Base-by-base conservation (phyloP, 1,284 basidiomycete species). In the Kwoniella shivajii region DNA sequence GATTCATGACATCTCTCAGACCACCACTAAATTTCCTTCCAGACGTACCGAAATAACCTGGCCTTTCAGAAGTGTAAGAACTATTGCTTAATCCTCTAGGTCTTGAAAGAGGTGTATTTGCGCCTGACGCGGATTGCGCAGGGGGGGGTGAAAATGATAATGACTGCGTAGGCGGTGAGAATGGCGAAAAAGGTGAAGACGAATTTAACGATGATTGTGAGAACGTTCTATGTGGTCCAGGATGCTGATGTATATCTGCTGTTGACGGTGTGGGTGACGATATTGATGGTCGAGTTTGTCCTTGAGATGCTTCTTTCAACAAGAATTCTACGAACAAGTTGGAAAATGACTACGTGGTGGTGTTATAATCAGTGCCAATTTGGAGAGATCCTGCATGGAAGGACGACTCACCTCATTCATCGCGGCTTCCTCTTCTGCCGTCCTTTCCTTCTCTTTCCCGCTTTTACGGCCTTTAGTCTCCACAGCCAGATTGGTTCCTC, bases 291-390 rank as follows among this genome's bases (percentile, higher is more conserved):
- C 53, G 49, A 31, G 53, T 39, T 56, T 75, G 72, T 9, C 76
- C 76, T 58, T 78, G 77, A 3, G 84, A 84, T 0, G 91, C 87
- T 80, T 95, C 91, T 38, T 92, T 93, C 63, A 96, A 85, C 2
- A 97, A 83, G 72, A 94, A 97, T 77, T 97, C 93, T 49, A 97
- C 92, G 86, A 92, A 97, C 13, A 95, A 83, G 52, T 91, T 88
- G 41, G 90, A 92, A 80, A 96, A 96, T 0, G 90, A 92, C 90
- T 95, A 37, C 34, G 3, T 14, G 3, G 3, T 42, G 14, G 46
- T 18, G 31, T 29, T 26, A 29, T 7, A 36, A n/a, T n/a, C n/a
- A n/a, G n/a, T n/a, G n/a, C n/a, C n/a, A n/a, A n/a, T n/a, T 14
- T 7, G 14, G 20, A 36, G 20, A 14, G 18, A 42, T n/a, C n/a